Evolutionary conservation across 2,329 filamentous ascomycete genomes (phyloP).

Genomic region (Lasiodiplodia theobromae): DNA sequence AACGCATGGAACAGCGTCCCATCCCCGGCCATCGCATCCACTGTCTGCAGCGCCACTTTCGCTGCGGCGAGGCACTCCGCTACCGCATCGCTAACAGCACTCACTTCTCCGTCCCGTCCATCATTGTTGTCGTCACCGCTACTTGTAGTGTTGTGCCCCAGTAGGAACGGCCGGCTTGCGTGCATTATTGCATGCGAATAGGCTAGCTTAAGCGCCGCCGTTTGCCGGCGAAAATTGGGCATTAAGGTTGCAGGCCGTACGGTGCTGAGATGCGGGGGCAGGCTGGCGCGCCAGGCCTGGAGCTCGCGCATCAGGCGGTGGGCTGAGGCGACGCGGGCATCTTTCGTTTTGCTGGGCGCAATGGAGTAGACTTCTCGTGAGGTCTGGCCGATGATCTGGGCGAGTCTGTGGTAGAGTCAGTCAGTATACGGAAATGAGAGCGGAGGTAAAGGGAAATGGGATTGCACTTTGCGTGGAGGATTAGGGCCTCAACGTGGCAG

Average conservation of each 20-base stretch:
- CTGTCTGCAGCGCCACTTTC: slow-evolving; percentile 45
- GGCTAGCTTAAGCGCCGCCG: slow-evolving; percentile 41
- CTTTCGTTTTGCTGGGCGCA: slow-evolving; percentile 40
- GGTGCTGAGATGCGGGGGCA: slow-evolving; percentile 54
- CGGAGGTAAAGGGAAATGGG: neutral
- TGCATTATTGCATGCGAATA: slow-evolving; percentile 46
- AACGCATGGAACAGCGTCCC: slow-evolving; percentile 51
- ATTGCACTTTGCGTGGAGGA: slow-evolving; percentile 54
- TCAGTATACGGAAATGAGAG: too few relatives aligned
- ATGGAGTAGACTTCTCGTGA: slow-evolving; percentile 44
- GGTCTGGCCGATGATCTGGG: slow-evolving; percentile 42
- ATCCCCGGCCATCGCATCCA: slow-evolving; percentile 49
- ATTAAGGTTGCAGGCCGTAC: slow-evolving; percentile 56
- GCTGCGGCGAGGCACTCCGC: slow-evolving; percentile 54
- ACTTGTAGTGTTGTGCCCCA: slow-evolving; percentile 17
- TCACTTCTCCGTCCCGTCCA: slow-evolving; percentile 35
- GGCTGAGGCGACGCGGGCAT: slow-evolving; percentile 48
- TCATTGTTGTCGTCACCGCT: slow-evolving; percentile 30
- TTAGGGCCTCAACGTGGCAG: slow-evolving; percentile 58
- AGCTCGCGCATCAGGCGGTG: slow-evolving; percentile 50
- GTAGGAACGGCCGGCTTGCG: slow-evolving; percentile 43
- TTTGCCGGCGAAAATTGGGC: slow-evolving; percentile 49
- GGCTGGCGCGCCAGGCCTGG: slow-evolving; percentile 37
- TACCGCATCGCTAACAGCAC: slow-evolving; percentile 47
- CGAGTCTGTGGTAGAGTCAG: slow-evolving; percentile 32